These are phyloP conservation scores for Takakia lepidozioides DNA, from an alignment of 225 moss, liverwort and hornwort species.

Conservation along the genomic window DNA sequence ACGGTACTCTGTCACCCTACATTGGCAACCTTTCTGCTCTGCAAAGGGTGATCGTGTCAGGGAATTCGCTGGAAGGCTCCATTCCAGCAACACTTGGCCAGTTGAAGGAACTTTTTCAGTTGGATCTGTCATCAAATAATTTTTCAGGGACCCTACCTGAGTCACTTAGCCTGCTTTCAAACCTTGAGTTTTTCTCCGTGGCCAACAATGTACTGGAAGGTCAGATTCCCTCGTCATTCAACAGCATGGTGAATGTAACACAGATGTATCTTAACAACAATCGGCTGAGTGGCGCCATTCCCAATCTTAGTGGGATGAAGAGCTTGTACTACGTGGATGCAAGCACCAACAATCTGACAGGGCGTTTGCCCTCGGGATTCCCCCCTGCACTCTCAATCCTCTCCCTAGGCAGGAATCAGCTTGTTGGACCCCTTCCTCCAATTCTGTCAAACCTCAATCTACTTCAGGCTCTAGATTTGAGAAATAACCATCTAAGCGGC, in stretches of 20 bases:
- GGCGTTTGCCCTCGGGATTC: constrained; percentile 9
- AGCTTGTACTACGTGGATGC: constrained; percentile 31
- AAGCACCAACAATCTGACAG: constrained; percentile 38
- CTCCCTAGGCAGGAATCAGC: constrained; percentile 22
- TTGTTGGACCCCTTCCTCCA: constrained; percentile 33
- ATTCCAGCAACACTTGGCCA: too few species aligned
- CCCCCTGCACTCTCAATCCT: constrained; percentile 19
- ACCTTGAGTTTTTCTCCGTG: constrained; percentile 25
- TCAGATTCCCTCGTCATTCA: constrained; percentile 23
- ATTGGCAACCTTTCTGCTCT: too few species aligned
- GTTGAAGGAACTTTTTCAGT: too few species aligned
- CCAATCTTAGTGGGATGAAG: constrained; percentile 19
- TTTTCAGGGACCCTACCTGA: too few species aligned
- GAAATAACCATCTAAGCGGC: constrained; percentile 27
- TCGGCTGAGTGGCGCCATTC: constrained; percentile 18
- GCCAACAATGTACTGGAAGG: constrained; percentile 28
- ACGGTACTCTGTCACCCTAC: too few species aligned
- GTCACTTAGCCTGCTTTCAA: too few species aligned
- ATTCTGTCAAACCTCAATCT: constrained; percentile 30
- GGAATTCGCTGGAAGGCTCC: too few species aligned
- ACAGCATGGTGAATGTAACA: constrained; percentile 21
- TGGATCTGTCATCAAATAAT: too few species aligned
- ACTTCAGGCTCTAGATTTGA: constrained; percentile 39
- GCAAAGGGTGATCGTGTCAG: too few species aligned
- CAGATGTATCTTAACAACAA: constrained; percentile 40